A percentile compares a stretch with the other conserved stretches of the same genome.
Evolutionary conservation across 129 eudicot genomes (phyloP).

Genomic region (Arctium minus): DNA sequence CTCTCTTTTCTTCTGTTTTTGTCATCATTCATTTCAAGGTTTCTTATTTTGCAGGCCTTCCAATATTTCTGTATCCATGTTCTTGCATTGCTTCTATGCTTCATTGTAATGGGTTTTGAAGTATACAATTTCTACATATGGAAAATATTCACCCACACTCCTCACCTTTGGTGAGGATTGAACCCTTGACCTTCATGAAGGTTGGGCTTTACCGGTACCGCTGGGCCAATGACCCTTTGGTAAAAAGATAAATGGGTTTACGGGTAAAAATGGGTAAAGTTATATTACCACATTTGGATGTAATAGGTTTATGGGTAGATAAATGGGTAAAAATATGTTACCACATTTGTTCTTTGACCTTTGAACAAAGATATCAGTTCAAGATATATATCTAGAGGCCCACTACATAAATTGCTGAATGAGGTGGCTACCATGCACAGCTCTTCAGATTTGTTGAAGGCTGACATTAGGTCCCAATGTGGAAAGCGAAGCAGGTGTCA

Average conservation of each 20-base stretch:
- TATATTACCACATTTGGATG: no score
- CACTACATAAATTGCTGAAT: slow-evolving; percentile 74
- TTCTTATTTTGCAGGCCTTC: slow-evolving; percentile 66
- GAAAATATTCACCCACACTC: background rate
- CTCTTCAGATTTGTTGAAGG: slow-evolving; percentile 34
- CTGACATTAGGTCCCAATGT: slow-evolving; percentile 25
- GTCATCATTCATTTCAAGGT: slow-evolving; percentile 16
- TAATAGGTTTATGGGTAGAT: slow-evolving; percentile 8
- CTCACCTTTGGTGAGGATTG: background rate
- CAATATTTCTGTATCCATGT: slow-evolving; percentile 91
- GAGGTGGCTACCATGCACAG: slow-evolving; percentile 53
- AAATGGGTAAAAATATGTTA: background rate
- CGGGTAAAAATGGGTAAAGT: background rate
- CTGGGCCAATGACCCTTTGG: background rate
- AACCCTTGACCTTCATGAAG: background rate
- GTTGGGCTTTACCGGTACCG: background rate
- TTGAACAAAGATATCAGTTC: slow-evolving; percentile 70
- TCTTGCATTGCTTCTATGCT: slow-evolving; percentile 3
- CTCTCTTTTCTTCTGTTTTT: background rate
- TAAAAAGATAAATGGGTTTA: background rate
- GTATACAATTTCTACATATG: background rate
- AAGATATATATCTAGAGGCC: slow-evolving; percentile 71
- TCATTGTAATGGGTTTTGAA: slow-evolving; percentile 1
- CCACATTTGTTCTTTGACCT: slow-evolving; percentile 40
- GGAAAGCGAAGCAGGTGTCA: slow-evolving; percentile 58